Conservation (phyloP, 2,329 filamentous ascomycete genomes). For the Microsporum audouinii region DNA sequence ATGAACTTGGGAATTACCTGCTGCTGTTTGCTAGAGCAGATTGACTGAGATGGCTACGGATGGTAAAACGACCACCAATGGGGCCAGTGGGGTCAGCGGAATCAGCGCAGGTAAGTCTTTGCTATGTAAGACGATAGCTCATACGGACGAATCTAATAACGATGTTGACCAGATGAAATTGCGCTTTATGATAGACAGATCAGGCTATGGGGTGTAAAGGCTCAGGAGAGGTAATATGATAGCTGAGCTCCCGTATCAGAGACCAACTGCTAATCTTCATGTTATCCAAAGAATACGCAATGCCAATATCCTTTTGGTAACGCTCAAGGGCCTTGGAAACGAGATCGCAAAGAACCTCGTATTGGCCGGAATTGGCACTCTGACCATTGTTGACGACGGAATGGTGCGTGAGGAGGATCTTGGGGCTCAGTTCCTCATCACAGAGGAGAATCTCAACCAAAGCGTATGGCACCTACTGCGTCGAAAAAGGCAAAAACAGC, state of each 20-base stretch:
- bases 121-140: neutral
- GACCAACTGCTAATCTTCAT: conserved; percentile 14
- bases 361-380: conserved; percentile 76
- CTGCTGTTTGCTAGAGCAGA: neutral
- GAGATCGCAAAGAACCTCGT: conserved; percentile 97
- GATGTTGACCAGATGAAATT: conserved; percentile 61
- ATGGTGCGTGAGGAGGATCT: conserved; percentile 67
- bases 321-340: conserved; percentile 74
- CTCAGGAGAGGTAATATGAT: conserved; percentile 57
- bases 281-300: conserved; percentile 56
- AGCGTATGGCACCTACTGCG: conserved; percentile 43
- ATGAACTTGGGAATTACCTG: neutral
- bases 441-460: conserved; percentile 59
- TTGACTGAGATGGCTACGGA: neutral
- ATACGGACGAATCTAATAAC: neutral
- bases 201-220: conserved; percentile 89
- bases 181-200: conserved; percentile 96
- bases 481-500: neutral
- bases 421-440: conserved; percentile 71
- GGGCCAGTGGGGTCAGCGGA: neutral
- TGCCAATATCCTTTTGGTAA: conserved; percentile 81
- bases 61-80: neutral
- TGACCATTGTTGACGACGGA: conserved; percentile 77
- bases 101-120: conserved; percentile 1
- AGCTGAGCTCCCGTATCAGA: conserved; percentile 24